Evolutionary conservation across 352 stramenopile genomes (phyloP), one percentile per base, ranked within the genome.

Genomic region (Pythium apleroticum): DNA sequence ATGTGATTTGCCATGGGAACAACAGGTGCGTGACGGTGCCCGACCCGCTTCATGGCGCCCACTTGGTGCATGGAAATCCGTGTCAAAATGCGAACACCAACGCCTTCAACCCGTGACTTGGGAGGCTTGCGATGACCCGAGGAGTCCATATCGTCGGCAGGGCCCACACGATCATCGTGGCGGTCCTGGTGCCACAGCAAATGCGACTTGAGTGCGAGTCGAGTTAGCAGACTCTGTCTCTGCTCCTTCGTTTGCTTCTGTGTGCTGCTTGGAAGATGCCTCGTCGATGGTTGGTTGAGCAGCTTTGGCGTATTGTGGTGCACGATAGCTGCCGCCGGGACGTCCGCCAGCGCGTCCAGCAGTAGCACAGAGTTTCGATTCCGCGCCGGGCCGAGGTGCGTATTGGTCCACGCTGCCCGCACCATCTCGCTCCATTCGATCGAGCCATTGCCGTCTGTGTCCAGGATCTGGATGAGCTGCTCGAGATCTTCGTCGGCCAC

Each of bases 371-470:
- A 58, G 35, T 28, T 49, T 10, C 49, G 46, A 35, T 57, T 65
- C 35, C 25, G 11, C 14, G 58, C 58, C 28, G 52, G 49, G 3
- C 52, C 49, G 15, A 60, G 27, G 22, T 52, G 46, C 10, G 33
- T 57, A 31, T 59, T 60, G 0, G 15, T 12, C 60, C 60, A 66
- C 24, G 49, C 49, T 12, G 49, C 49, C 1, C n/a, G 37, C 24
- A 66, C 37, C 35, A 66, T 54, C n/a, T 66, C 60, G 37, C 60
- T 66, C 60, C 60, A 66, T 22, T 66, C 60, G 39, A 66, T 66
- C 49, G 50, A 30, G 15, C 60, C 60, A 24, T 66, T 39, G 17
- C 39, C 27, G 28, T 66, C 52, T 19, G 31, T 35, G 39, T 66
- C 60, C 4, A 66, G 52, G 15, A 33, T 48, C 0, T 41, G 0